Conservation (phyloP, 208 protist genomes). For the Leishmania major region DNA sequence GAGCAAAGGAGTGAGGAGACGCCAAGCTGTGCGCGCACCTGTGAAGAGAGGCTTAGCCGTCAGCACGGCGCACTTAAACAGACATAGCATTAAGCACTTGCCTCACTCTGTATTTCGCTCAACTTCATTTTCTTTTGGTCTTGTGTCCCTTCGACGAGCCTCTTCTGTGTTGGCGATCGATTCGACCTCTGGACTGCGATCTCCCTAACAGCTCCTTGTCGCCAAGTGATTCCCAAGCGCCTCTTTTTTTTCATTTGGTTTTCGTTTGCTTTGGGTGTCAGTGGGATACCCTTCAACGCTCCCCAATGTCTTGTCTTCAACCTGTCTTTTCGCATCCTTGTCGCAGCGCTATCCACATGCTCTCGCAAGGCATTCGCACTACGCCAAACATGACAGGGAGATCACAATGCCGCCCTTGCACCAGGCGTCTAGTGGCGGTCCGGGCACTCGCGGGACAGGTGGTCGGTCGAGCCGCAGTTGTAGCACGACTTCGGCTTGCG, state of each 20-base stretch:
- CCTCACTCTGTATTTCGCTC: constrained; percentile 17
- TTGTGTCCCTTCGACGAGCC: neutral
- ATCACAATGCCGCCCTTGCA: neutral
- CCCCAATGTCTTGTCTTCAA: neutral
- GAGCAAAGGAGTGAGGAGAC: neutral
- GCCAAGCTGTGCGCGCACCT: neutral
- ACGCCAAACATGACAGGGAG: neutral
- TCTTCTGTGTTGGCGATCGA: too few relatives aligned
- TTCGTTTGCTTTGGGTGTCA: neutral
- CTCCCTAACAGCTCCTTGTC: neutral
- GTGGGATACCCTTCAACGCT: neutral
- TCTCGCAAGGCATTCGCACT: neutral
- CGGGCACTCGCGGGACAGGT: constrained; percentile 76
- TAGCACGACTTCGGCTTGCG: constrained; percentile 49
- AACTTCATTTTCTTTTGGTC: neutral
- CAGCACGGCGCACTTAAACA: neutral
- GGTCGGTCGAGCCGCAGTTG: constrained; percentile 50
- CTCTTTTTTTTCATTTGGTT: neutral
- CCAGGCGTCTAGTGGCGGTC: constrained; percentile 33
- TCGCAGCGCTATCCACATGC: too few relatives aligned
- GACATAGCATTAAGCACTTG: neutral
- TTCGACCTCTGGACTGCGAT: neutral
- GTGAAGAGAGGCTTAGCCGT: neutral
- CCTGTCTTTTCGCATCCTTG: neutral
- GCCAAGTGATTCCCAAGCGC: neutral